phyloP scores from a whole-genome alignment of 2,329 filamentous ascomycete species.

The Penicillium sp. region DNA sequence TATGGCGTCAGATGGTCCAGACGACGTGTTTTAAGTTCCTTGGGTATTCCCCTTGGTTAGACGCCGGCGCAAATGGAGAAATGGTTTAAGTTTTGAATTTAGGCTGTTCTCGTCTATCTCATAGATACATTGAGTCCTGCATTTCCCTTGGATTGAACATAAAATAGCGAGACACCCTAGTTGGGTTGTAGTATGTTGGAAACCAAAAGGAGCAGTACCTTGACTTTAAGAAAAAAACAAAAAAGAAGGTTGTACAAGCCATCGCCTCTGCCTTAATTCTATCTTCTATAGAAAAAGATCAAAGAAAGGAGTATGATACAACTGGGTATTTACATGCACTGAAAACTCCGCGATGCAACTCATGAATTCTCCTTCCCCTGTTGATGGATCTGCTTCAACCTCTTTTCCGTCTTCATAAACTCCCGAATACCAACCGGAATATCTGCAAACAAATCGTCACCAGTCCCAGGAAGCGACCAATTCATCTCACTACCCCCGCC shows the following conservation, averaged over 20 bases:
- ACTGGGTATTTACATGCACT: not conserved
- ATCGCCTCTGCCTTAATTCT: not conserved
- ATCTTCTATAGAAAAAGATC: not conserved
- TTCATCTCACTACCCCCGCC: slow-evolving; percentile 75
- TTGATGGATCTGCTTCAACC: slow-evolving; percentile 74
- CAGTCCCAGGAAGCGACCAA: slow-evolving; percentile 57
- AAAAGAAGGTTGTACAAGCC: not conserved
- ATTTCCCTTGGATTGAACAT: no score
- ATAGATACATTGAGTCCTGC: no score
- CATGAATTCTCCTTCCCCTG: slow-evolving; percentile 51
- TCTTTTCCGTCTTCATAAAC: slow-evolving; percentile 98
- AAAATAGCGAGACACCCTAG: no score
- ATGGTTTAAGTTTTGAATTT: no score
- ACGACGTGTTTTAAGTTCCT: no score
- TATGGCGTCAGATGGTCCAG: no score
- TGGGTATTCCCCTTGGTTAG: no score
- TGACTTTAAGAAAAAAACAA: no score
- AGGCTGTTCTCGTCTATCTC: no score
- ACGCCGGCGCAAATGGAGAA: no score
- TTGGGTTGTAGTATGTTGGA: no score
- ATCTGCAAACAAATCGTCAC: slow-evolving; percentile 72
- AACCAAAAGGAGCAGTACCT: no score
- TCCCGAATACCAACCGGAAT: slow-evolving; percentile 92
- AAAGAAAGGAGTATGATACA: not conserved
- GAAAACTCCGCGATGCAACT: slow-evolving; percentile 1